These are phyloP conservation scores for Coniochaeta sp. DNA, from an alignment of 2,329 filamentous ascomycete species.

Conservation along the genomic window DNA sequence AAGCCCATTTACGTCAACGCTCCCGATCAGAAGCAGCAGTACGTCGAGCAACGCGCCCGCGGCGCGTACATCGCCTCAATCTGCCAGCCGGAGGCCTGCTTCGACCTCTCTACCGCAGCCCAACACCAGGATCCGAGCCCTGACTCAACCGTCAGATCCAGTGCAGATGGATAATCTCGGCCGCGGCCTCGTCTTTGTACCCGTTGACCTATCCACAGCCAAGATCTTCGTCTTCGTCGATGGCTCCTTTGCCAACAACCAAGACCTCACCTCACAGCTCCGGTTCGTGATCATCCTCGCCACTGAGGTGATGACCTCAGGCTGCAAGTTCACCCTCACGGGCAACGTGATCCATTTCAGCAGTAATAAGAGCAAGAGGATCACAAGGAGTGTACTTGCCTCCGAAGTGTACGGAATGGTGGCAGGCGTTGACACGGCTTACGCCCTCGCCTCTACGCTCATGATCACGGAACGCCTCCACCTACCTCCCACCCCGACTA, in stretches of 20 bases:
- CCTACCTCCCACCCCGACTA: slow-evolving; percentile 3
- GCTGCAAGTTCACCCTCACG: neutral
- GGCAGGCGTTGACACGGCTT: neutral
- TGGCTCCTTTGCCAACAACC: neutral
- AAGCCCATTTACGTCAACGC: neutral
- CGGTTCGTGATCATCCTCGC: neutral
- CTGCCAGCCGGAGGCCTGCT: neutral
- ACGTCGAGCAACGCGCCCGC: neutral
- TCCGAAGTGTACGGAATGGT: neutral
- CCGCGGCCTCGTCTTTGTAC: neutral
- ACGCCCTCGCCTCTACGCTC: neutral
- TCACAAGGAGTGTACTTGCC: neutral
- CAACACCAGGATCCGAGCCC: neutral
- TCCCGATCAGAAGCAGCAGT: neutral
- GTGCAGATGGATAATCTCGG: neutral
- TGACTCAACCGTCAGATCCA: neutral
- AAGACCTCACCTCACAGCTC: neutral
- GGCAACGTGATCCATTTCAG: neutral
- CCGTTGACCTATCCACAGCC: neutral
- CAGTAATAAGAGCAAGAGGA: neutral
- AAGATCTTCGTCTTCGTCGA: slow-evolving; percentile 2
- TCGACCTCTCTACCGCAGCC: neutral
- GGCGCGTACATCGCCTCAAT: neutral
- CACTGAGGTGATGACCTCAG: neutral
- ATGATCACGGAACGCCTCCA: neutral